A percentile compares a stretch with the other conserved stretches of the same genome.
These are phyloP conservation scores for Curvularia hawaiiensis DNA, from an alignment of 2,329 filamentous ascomycete species.

Conservation along the genomic window DNA sequence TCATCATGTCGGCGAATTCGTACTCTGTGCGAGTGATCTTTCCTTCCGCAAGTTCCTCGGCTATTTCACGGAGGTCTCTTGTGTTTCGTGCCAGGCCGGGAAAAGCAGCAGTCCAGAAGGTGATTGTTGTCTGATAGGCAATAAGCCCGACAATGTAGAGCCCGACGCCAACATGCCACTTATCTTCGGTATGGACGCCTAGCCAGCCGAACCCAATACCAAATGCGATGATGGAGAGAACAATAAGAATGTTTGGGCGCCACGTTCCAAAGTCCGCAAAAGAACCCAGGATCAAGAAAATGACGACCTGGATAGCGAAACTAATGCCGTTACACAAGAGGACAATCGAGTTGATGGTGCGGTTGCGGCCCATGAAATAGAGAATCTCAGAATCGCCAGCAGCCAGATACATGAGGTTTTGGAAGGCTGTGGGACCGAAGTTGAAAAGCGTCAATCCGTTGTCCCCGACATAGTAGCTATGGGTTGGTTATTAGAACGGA, in stretches of 20 bases:
- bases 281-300: slow-evolving; percentile 59
- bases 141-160: slow-evolving; percentile 71
- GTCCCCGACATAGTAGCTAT: slow-evolving; percentile 68
- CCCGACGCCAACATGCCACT: slow-evolving; percentile 66
- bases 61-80: slow-evolving; percentile 56
- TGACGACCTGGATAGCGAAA: slow-evolving; percentile 68
- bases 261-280: slow-evolving; percentile 70
- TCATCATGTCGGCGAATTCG: slow-evolving; percentile 55
- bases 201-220: slow-evolving; percentile 69
- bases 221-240: slow-evolving; percentile 58
- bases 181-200: slow-evolving; percentile 63
- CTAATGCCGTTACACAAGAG: slow-evolving; percentile 69
- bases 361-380: slow-evolving; percentile 59
- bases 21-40: slow-evolving; percentile 64
- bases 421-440: slow-evolving; percentile 54
- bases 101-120: slow-evolving; percentile 71
- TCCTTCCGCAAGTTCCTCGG: slow-evolving; percentile 53
- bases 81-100: slow-evolving; percentile 63
- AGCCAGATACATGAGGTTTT: slow-evolving; percentile 67
- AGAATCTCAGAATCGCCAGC: slow-evolving; percentile 60
- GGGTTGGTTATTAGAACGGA: slow-evolving; percentile 14
- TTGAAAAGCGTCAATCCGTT: slow-evolving; percentile 67
- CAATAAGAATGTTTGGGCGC: slow-evolving; percentile 62
- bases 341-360: slow-evolving; percentile 53
- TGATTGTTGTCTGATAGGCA: slow-evolving; percentile 69